phyloP scores from a whole-genome alignment of 768 basidiomycete species.

The Panaeolus cyanescens region DNA sequence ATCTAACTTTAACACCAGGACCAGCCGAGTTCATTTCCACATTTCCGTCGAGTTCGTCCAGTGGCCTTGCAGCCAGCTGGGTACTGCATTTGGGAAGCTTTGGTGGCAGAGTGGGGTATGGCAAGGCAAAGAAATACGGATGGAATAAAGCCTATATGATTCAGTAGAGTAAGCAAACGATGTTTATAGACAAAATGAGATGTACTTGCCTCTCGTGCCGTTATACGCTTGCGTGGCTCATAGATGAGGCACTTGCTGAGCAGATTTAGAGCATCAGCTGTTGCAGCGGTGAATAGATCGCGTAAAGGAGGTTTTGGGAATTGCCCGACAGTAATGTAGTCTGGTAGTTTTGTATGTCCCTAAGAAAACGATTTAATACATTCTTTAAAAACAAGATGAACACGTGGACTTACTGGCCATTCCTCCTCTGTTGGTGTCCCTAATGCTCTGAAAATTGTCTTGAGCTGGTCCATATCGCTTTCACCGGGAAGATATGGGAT shows the following conservation, averaged over 20 bases:
- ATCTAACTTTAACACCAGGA: constrained; percentile 52
- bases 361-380: constrained; percentile 26
- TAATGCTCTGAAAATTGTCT: constrained; percentile 90
- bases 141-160: constrained; percentile 74
- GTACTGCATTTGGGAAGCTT: constrained; percentile 79
- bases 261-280: constrained; percentile 81
- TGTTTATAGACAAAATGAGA: neutral
- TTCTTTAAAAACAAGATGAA: neutral
- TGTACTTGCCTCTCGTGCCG: constrained; percentile 72
- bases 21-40: constrained; percentile 53
- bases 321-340: constrained; percentile 85
- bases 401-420: constrained; percentile 75
- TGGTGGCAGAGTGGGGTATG: constrained; percentile 85
- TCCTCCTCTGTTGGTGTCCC: constrained; percentile 97
- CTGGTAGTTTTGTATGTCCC: constrained; percentile 90
- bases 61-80: constrained; percentile 49
- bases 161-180: constrained; percentile 5
- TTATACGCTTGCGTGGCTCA: constrained; percentile 82
- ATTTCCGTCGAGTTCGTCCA: constrained; percentile 81
- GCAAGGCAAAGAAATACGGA: constrained; percentile 84
- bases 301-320: constrained; percentile 83
- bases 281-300: constrained; percentile 90
- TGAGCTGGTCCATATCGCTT: constrained; percentile 95
- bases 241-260: constrained; percentile 79
- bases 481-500: constrained; percentile 96